These are phyloP conservation scores for Pelargonium citronellum DNA, from an alignment of 441 rosid species.

Conservation along the genomic window DNA sequence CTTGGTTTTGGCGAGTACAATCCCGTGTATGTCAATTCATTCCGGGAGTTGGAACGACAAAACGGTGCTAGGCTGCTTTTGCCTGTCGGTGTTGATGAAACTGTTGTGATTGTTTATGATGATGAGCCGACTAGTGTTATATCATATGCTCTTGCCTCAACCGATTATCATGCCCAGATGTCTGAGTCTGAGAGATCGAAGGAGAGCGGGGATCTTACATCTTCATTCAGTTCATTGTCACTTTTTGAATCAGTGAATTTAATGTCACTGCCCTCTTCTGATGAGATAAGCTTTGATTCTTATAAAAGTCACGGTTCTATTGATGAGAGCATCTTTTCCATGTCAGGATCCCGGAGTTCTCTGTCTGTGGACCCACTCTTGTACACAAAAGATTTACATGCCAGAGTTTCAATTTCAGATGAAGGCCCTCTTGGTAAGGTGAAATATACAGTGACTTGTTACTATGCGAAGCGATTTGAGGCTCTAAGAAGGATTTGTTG, in stretches of 20 bases:
- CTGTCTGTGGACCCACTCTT: constrained; percentile 58
- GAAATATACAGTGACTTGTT: constrained; percentile 79
- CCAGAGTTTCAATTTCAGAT: constrained; percentile 66
- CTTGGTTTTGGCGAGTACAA: constrained; percentile 61
- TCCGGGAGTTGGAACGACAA: constrained; percentile 55
- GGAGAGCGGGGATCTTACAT: constrained; percentile 35
- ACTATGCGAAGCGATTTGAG: constrained; percentile 77
- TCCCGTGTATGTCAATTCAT: constrained; percentile 64
- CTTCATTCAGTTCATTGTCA: constrained; percentile 39
- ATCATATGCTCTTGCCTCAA: constrained; percentile 66
- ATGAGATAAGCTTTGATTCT: constrained; percentile 47
- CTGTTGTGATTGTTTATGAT: constrained; percentile 83
- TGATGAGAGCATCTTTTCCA: constrained; percentile 50
- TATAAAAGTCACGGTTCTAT: constrained; percentile 50
- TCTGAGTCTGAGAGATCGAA: constrained; percentile 50
- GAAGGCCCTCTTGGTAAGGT: constrained; percentile 65
- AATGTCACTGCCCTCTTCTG: constrained; percentile 41
- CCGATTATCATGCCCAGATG: constrained; percentile 56
- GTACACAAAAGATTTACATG: constrained; percentile 63
- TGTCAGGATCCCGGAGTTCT: constrained; percentile 58
- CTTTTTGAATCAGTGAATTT: constrained; percentile 36
- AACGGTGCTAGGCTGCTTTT: constrained; percentile 66
- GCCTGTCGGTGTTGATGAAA: constrained; percentile 67
- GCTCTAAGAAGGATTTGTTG: constrained; percentile 74
- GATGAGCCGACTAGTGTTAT: constrained; percentile 97